Evolutionary conservation across 1,139 yeast species (phyloP).

Genomic region (Kazachstania sp.): DNA sequence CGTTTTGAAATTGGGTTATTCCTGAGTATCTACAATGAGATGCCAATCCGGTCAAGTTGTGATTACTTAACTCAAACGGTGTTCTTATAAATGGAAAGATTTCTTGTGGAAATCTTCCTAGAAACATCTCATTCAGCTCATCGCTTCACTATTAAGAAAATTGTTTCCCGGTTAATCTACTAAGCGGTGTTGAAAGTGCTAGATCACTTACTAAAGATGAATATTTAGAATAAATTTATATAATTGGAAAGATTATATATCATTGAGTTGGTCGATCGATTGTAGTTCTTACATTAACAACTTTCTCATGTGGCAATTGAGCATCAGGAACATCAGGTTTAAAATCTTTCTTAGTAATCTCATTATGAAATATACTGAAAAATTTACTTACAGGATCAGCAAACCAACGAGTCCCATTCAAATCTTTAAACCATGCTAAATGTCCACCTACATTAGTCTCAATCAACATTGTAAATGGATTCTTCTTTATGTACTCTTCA

Average conservation of each 20-base stretch:
- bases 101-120: no score
- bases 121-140: no score
- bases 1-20: neutral
- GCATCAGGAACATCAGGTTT: constrained; percentile 11
- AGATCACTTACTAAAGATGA: neutral
- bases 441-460: constrained; percentile 60
- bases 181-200: no score
- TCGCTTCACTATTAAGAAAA: neutral
- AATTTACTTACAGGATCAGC: constrained; percentile 36
- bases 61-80: no score
- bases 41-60: neutral
- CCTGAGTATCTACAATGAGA: no score
- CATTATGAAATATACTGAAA: constrained; percentile 27
- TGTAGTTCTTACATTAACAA: constrained; percentile 16
- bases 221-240: no score
- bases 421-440: constrained; percentile 46
- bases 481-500: constrained; percentile 37
- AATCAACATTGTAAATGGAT: constrained; percentile 49
- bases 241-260: neutral
- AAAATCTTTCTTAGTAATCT: constrained; percentile 16
- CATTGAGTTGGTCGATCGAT: neutral
- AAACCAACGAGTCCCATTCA: constrained; percentile 48
- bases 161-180: no score
- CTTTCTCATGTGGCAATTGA: constrained; percentile 13
- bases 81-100: no score